These are phyloP conservation scores for Talaromyces pinophilus DNA, from an alignment of 2,329 filamentous ascomycete genomes.

Conservation along the genomic window DNA sequence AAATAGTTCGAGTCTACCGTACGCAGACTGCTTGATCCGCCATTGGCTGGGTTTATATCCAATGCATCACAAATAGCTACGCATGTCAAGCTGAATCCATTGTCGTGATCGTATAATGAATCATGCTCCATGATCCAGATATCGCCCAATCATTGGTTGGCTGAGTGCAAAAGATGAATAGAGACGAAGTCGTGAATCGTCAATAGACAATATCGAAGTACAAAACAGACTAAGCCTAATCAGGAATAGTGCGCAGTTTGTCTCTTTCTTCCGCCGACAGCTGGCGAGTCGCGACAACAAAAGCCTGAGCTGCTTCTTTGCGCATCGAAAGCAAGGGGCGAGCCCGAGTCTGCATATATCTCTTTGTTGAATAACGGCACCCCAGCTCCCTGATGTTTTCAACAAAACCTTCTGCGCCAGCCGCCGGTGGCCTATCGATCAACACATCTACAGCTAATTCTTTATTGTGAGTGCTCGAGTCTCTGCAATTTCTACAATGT, in stretches of 20 bases:
- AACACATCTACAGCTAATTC: slow-evolving; percentile 55
- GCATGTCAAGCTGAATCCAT: slow-evolving; percentile 14
- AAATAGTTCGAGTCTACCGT: slow-evolving; percentile 40
- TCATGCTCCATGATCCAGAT: not conserved
- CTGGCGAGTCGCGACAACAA: not conserved
- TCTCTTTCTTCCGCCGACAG: not conserved
- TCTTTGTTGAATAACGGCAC: not conserved
- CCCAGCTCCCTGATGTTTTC: slow-evolving; percentile 36
- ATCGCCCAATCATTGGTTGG: not conserved
- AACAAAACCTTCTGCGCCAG: slow-evolving; percentile 37
- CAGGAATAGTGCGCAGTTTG: not conserved
- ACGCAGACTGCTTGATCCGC: not conserved
- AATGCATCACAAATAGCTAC: slow-evolving; percentile 17
- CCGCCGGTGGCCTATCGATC: slow-evolving; percentile 49
- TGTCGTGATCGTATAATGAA: not conserved
- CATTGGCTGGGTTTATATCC: not conserved
- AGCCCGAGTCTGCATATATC: not conserved
- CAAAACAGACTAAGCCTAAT: not conserved
- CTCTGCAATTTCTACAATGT: not conserved
- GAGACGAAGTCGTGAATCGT: not conserved
- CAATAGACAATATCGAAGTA: not conserved
- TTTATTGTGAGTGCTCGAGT: slow-evolving; percentile 46
- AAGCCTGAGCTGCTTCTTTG: not conserved
- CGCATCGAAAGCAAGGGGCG: slow-evolving; percentile 22
- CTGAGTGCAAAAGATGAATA: not conserved